Evolutionary conservation across 2,329 filamentous ascomycete genomes (phyloP).

Genomic region (Chaetomiaceae sp.): DNA sequence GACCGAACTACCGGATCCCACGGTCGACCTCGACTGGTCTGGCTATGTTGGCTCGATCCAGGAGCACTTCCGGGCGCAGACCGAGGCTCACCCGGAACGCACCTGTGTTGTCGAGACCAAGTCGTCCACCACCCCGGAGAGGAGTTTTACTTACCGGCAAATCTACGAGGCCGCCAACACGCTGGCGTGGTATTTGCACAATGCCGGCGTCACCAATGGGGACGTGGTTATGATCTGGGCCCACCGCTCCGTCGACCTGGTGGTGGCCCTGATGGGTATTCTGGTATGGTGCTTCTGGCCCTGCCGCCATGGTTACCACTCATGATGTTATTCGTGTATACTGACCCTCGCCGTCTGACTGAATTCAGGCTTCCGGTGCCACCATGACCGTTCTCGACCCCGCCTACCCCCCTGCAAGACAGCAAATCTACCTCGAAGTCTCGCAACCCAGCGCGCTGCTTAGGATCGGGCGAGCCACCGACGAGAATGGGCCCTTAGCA

Average conservation of each 20-base stretch:
- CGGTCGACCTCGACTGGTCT: conserved; percentile 62
- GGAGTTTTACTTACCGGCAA: conserved; percentile 76
- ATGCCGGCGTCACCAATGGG: conserved; percentile 67
- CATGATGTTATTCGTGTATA: background rate
- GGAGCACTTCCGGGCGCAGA: conserved; percentile 64
- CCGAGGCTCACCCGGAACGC: conserved; percentile 60
- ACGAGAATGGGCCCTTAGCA: conserved; percentile 57
- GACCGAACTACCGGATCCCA: conserved; percentile 54
- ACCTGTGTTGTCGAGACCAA: conserved; percentile 49
- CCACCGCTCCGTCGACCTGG: conserved; percentile 67
- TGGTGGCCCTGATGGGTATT: conserved; percentile 72
- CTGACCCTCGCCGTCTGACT: background rate
- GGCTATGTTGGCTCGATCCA: conserved; percentile 59
- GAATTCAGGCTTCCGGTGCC: conserved; percentile 49
- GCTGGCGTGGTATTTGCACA: conserved; percentile 72
- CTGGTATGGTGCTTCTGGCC: too few relatives aligned
- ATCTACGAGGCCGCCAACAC: conserved; percentile 82
- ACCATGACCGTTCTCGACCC: conserved; percentile 71
- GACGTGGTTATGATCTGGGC: conserved; percentile 95
- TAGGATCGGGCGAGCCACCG: conserved; percentile 65
- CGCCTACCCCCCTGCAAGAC: conserved; percentile 72
- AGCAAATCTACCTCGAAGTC: conserved; percentile 71
- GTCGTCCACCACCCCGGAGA: conserved; percentile 46
- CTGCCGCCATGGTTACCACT: too few relatives aligned
- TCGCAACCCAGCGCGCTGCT: conserved; percentile 66